These are phyloP conservation scores for Stevia rebaudiana DNA, from an alignment of 140 eudicot genomes.

Conservation along the genomic window DNA sequence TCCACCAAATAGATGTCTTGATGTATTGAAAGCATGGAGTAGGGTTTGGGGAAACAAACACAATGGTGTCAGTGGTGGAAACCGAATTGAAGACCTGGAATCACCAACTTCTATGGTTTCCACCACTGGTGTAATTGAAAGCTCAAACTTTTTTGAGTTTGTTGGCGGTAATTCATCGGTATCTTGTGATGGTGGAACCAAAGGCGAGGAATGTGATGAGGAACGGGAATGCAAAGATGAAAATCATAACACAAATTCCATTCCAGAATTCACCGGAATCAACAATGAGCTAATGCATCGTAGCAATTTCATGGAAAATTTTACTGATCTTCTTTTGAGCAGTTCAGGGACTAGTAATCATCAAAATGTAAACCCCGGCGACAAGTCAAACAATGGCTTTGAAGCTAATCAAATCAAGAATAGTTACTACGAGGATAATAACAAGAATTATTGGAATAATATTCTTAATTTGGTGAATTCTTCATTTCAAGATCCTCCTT, in stretches of 20 bases:
- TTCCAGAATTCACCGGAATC: conserved; percentile 11
- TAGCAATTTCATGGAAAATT: conserved; percentile 59
- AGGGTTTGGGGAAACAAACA: conserved; percentile 24
- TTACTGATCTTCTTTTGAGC: conserved; percentile 68
- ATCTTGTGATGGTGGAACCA: conserved; percentile 35
- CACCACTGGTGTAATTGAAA: conserved; percentile 33
- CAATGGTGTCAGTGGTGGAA: not conserved
- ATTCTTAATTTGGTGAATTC: conserved; percentile 77
- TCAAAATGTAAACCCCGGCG: conserved; percentile 20
- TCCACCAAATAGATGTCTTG: conserved; percentile 41
- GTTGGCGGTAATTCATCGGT: conserved; percentile 41
- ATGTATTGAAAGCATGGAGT: conserved; percentile 66
- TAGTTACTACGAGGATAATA: conserved; percentile 47
- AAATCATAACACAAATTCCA: conserved; percentile 14
- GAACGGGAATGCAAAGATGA: conserved; percentile 42
- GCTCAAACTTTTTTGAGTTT: conserved; percentile 38
- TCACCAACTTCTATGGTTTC: conserved; percentile 79
- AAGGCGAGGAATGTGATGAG: conserved; percentile 43
- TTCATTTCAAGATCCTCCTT: conserved; percentile 60
- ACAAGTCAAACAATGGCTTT: conserved; percentile 27
- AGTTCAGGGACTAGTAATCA: conserved; percentile 27
- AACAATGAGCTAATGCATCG: conserved; percentile 28
- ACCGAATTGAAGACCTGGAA: conserved; percentile 39
- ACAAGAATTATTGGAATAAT: conserved; percentile 84
- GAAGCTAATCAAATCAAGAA: conserved; percentile 16